Percentiles rank a stretch among this genome's conserved stretches.
These are phyloP conservation scores for Athelia sp. DNA, from an alignment of 1,284 basidiomycete genomes.

Conservation along the genomic window DNA sequence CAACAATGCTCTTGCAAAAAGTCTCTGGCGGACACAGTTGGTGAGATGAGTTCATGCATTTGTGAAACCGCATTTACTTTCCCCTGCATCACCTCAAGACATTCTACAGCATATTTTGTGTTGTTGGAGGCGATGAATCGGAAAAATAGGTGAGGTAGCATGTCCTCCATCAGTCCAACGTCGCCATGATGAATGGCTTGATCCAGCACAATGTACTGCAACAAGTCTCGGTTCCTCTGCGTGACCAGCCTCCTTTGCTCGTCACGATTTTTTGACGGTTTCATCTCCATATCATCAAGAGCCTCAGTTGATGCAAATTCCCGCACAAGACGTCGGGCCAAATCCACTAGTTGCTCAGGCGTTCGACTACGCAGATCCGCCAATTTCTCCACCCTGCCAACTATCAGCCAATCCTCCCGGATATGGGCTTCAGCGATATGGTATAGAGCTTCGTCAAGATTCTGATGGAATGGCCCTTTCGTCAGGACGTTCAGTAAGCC, in stretches of 20 bases:
- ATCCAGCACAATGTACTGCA: slow-evolving; percentile 17
- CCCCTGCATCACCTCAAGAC: slow-evolving; percentile 31
- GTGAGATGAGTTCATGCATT: neutral
- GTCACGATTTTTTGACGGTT: slow-evolving; percentile 6
- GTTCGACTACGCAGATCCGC: slow-evolving; percentile 4
- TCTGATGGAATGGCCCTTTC: slow-evolving; percentile 13
- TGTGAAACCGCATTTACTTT: slow-evolving; percentile 14
- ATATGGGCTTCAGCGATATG: slow-evolving; percentile 13
- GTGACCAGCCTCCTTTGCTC: slow-evolving; percentile 8
- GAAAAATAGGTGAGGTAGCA: slow-evolving; percentile 16
- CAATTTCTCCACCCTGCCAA: slow-evolving; percentile 6
- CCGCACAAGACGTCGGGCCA: slow-evolving; percentile 5
- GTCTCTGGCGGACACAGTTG: slow-evolving; percentile 12
- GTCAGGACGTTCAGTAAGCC: slow-evolving; percentile 9
- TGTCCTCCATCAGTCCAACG: slow-evolving; percentile 18
- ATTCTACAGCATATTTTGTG: slow-evolving; percentile 24
- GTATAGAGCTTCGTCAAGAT: slow-evolving; percentile 12
- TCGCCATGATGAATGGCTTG: slow-evolving; percentile 20
- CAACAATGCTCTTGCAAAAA: slow-evolving; percentile 27
- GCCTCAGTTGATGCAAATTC: slow-evolving; percentile 8
- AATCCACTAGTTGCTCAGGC: slow-evolving; percentile 6
- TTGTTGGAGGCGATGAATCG: slow-evolving; percentile 25
- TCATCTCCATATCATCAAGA: slow-evolving; percentile 2
- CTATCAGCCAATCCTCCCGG: slow-evolving; percentile 6
- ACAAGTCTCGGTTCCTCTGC: slow-evolving; percentile 17